A percentile compares a stretch with the other conserved stretches of the same genome.
Evolutionary conservation across 306 rosid species (phyloP).

Genomic region (Rubus parviflorus): DNA sequence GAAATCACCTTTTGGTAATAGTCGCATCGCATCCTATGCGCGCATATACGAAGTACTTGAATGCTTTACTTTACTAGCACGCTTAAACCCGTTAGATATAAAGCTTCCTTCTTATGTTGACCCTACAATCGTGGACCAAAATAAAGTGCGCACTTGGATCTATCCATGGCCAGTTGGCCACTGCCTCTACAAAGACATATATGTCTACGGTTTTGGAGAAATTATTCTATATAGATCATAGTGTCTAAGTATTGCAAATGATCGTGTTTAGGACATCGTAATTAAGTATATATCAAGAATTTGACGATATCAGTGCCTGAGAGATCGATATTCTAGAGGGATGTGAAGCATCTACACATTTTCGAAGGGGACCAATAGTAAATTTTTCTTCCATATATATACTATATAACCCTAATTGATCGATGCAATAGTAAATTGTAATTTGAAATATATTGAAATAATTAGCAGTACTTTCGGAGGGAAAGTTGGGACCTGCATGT

Average conservation of each 20-base stretch:
- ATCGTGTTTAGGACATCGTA: too few relatives aligned
- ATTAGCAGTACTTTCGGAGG: neutral
- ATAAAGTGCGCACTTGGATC: slow-evolving; percentile 3
- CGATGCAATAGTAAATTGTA: neutral
- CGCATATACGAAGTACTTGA: neutral
- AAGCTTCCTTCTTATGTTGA: slow-evolving; percentile 9
- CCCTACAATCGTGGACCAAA: neutral
- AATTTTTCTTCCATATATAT: too few relatives aligned
- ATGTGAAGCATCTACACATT: too few relatives aligned
- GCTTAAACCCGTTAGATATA: slow-evolving; percentile 24
- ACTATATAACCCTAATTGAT: too few relatives aligned
- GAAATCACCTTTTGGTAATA: slow-evolving; percentile 14
- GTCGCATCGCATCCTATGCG: slow-evolving; percentile 22
- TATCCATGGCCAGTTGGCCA: too few relatives aligned
- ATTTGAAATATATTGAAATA: neutral
- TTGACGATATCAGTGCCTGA: too few relatives aligned
- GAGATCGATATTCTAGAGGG: too few relatives aligned
- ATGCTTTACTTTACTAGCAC: slow-evolving; percentile 32
- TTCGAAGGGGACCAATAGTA: too few relatives aligned
- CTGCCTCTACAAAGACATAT: neutral
- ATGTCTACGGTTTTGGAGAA: neutral
- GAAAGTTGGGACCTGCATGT: neutral
- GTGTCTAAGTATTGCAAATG: too few relatives aligned
- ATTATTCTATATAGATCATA: neutral
- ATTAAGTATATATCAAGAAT: too few relatives aligned